Percentiles rank a stretch among this genome's conserved stretches.
Evolutionary conservation across 495 filamentous ascomycete genomes (phyloP).

Genomic region (Parachaetomium inaequale): DNA sequence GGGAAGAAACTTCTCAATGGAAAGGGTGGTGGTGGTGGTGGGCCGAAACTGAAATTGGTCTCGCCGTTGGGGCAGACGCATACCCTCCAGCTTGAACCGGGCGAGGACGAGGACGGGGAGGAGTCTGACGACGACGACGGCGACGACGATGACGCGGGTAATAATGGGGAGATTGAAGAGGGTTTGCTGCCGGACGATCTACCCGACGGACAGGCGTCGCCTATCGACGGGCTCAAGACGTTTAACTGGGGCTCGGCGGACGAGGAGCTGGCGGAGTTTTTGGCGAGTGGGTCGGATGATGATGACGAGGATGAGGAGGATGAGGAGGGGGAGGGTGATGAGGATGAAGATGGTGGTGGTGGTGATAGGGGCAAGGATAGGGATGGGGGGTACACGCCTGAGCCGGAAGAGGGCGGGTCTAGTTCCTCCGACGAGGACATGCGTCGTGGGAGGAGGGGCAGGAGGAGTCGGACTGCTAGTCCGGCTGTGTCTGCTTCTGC

Average conservation of each 20-base stretch:
- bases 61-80: constrained; percentile 13
- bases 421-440: too few species aligned
- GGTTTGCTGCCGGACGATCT: constrained; percentile 46
- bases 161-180: constrained; percentile 44
- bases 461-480: neutral
- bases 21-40: too few species aligned
- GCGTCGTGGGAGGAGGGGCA: neutral
- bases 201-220: constrained; percentile 47
- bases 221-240: constrained; percentile 49
- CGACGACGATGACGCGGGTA: constrained; percentile 47
- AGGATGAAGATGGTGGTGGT: constrained; percentile 1
- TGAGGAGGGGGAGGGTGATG: constrained; percentile 36
- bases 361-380: too few species aligned
- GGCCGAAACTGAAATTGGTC: too few species aligned
- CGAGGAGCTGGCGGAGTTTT: constrained; percentile 74
- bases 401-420: too few species aligned
- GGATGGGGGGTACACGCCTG: too few species aligned
- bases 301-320: constrained; percentile 36
- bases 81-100: neutral
- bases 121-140: constrained; percentile 40
- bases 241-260: constrained; percentile 63
- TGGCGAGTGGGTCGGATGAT: constrained; percentile 41
- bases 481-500: neutral
- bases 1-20: too few species aligned
- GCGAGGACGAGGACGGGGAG: neutral